phyloP scores from a whole-genome alignment of 23 red algal genomes.

The Gracilariopsis chorda region DNA sequence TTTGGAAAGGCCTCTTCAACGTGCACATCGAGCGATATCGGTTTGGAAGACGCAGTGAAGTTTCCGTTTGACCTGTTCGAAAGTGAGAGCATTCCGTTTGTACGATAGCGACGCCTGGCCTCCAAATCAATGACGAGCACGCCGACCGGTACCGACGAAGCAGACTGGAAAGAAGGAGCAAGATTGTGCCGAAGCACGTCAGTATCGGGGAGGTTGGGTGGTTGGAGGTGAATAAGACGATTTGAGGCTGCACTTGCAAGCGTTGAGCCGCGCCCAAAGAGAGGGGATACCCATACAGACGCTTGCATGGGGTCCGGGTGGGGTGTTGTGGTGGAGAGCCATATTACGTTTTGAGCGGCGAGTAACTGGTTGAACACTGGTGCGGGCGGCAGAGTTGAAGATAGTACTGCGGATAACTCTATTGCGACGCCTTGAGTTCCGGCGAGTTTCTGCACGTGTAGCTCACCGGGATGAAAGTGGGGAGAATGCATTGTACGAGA shows the following conservation, averaged over 20 bases:
- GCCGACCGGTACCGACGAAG: not conserved
- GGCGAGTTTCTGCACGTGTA: conserved; percentile 52
- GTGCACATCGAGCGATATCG: conserved; percentile 15
- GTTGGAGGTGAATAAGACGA: not conserved
- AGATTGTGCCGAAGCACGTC: conserved; percentile 29
- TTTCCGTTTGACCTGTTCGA: not conserved
- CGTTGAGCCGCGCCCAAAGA: not conserved
- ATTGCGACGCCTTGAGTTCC: conserved; percentile 68
- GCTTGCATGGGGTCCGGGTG: not conserved
- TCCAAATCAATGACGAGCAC: conserved; percentile 56
- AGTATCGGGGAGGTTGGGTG: not conserved
- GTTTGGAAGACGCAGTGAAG: not conserved
- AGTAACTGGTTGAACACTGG: conserved; percentile 11
- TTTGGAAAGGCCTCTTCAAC: conserved; percentile 73
- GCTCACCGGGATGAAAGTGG: conserved; percentile 75
- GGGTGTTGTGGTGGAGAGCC: conserved; percentile 24
- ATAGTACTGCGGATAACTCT: conserved; percentile 11
- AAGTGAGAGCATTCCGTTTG: conserved; percentile 45
- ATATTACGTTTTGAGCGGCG: conserved; percentile 16
- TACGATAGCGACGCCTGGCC: conserved; percentile 51
- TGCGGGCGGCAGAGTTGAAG: not conserved
- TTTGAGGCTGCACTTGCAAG: not conserved
- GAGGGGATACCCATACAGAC: conserved; percentile 27
- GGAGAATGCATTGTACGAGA: too few relatives aligned
- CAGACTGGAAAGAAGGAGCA: not conserved